Evolutionary conservation across 352 stramenopile genomes (phyloP).

Genomic region (Phytophthora boehmeriae): DNA sequence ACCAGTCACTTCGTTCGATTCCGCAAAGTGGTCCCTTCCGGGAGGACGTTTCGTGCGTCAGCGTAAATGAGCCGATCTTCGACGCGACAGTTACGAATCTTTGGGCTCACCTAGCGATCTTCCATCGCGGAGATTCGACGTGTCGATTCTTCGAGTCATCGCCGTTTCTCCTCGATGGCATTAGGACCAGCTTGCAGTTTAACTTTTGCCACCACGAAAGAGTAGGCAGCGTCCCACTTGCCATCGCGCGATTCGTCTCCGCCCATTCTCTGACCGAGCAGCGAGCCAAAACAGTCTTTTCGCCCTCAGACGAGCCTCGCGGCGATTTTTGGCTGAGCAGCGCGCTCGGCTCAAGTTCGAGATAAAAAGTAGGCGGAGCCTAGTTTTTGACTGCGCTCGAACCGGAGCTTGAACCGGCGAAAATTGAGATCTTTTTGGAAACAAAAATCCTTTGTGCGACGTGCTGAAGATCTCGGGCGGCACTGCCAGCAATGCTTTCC

Average conservation of each 20-base stretch:
- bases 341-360: neutral
- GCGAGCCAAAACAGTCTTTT: neutral
- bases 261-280: neutral
- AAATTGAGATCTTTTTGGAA: neutral
- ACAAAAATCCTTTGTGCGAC: neutral
- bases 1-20: neutral
- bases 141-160: neutral
- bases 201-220: conserved; percentile 1
- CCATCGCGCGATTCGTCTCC: neutral
- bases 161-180: neutral
- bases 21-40: too few relatives aligned
- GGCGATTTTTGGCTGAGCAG: neutral
- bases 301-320: neutral
- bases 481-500: neutral
- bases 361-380: neutral
- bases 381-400: neutral
- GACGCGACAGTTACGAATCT: too few relatives aligned
- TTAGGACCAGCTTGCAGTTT: too few relatives aligned
- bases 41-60: too few relatives aligned
- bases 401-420: neutral
- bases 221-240: neutral
- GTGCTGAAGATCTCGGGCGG: neutral
- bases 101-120: too few relatives aligned
- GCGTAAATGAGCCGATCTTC: too few relatives aligned
- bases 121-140: too few relatives aligned